Base-by-base conservation (phyloP, 306 rosid genomes). In the Dalbergia cochinchinensis region DNA sequence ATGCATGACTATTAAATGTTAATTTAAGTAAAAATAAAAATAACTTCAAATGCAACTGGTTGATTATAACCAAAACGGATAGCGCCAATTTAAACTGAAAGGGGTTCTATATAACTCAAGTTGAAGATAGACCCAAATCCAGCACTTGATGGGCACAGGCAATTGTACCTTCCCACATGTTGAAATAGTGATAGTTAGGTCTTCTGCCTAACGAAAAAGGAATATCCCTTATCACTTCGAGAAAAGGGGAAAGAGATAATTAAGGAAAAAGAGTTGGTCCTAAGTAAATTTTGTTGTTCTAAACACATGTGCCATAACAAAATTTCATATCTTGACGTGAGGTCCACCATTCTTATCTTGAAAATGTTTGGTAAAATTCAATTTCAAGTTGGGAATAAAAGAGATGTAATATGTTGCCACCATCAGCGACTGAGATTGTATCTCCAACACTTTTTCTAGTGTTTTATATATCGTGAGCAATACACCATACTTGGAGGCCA, bases 131-230 rank as follows among this genome's bases (percentile, higher is more conserved):
- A 47, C 58, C 48, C 16, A 69, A 69, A 51, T 82, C 69, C 53
- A 69, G n/a, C 61, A 54, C 4, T 77, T 73, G 62, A 62, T 44
- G 82, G 74, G 31, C 26, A 77, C 87, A 76, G 81, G 57, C 57
- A 50, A 50, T 44, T 15, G n/a, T 78, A 69, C 83, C 77, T 70
- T 82, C 51, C 22, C 86, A 79, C 86, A 75, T 82, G 86, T 64
- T 71, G 60, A 75, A 79, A 86, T 58, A 79, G 89, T 80, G 73
- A 70, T 73, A 47, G 73, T 82, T 82, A 50, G 86, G 84, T 58
- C 68, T 41, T 70, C 19, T 75, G 79, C 89, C 89, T 82, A 86
- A 86, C 69, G n/a, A 65, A 50, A 41, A 74, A 71, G 57, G 57
- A 61, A 77, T 69, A 47, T 50, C 67, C 48, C 53, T 20, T 41